These are phyloP conservation scores for Caloboletus firmus DNA, from an alignment of 1,284 basidiomycete species.

Conservation along the genomic window DNA sequence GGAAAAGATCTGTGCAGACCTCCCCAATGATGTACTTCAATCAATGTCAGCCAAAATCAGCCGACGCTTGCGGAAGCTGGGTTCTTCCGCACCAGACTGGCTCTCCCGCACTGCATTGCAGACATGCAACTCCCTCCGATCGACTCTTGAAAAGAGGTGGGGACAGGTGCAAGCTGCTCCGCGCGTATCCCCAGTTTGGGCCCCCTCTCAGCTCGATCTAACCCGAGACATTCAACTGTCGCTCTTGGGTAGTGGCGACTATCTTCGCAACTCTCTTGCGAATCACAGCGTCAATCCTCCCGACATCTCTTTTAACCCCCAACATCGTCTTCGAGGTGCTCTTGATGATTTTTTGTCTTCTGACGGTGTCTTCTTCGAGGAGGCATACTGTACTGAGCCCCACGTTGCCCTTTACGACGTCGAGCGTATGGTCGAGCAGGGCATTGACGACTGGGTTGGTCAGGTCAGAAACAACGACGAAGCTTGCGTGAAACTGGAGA, in stretches of 20 bases:
- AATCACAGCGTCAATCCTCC: too few relatives aligned
- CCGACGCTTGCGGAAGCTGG: conserved; percentile 41
- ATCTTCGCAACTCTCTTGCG: too few relatives aligned
- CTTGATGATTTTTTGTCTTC: conserved; percentile 25
- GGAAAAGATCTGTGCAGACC: conserved; percentile 12
- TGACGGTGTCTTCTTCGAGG: conserved; percentile 18
- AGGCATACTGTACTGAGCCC: conserved; percentile 12
- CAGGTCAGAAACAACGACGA: conserved; percentile 8
- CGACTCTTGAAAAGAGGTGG: conserved; percentile 20
- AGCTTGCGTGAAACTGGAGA: conserved; percentile 24
- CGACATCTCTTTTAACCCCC: conserved; percentile 13
- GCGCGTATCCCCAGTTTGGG: conserved; percentile 10
- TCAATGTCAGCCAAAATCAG: conserved; percentile 35
- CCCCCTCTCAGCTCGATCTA: conserved; percentile 30
- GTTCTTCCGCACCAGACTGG: conserved; percentile 18
- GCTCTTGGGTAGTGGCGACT: conserved; percentile 12
- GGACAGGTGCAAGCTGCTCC: conserved; percentile 12
- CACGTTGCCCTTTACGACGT: conserved; percentile 37
- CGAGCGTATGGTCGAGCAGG: conserved; percentile 32
- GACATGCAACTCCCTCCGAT: conserved; percentile 18
- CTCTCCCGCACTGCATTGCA: conserved; percentile 12
- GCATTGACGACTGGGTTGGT: conserved; percentile 36
- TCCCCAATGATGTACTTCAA: conserved; percentile 37
- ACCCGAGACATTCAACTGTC: conserved; percentile 32
- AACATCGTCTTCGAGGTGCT: conserved; percentile 11